Base-by-base conservation (phyloP, 139 green algal species). In the Coelastrella sp. region DNA sequence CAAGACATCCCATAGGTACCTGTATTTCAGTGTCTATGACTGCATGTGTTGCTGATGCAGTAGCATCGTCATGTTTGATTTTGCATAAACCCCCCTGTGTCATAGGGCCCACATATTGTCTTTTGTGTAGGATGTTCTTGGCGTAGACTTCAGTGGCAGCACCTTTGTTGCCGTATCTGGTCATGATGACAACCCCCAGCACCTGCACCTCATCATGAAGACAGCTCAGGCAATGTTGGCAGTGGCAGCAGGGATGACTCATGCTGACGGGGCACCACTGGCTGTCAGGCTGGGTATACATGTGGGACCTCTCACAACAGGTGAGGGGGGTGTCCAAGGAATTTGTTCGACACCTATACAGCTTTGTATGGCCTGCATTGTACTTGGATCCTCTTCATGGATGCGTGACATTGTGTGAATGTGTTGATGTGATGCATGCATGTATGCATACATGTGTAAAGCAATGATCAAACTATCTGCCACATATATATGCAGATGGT, bases 161-260 rank as follows among this genome's bases (percentile, higher is more conserved):
- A 80, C 80, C 34, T 86, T 73, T 59, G 80, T 86, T 41, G 80
- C 80, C 2, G 80, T 86, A 7, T 86, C 80, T 37, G 80, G 80
- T 3, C 80, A 86, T 43, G 80, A 86, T 43, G 80, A 86, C 67
- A 71, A 86, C n/a, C 25, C 66, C 3, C 13, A n/a, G 3, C 80
- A 86, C 38, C 23, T 80, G 35, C 21, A 48, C 13, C 66, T 68
- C 48, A 86, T 86, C 4, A 35, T 86, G 11, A 5, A 15, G 5
- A 38, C 57, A 25, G 80, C 80, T 35, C 34, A 80, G 5, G 67
- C 23, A 9, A 86, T 86, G 80, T 0, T 71, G 51, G 32, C 23
- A 21, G 80, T 62, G 9, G 80, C 50, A 27, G 80, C 48, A 30
- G 67, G 40, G 17, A 86, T 69, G 48, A 30, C 34, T 3, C 57